phyloP scores from a whole-genome alignment of 768 basidiomycete species.

The Mrakia gelida region DNA sequence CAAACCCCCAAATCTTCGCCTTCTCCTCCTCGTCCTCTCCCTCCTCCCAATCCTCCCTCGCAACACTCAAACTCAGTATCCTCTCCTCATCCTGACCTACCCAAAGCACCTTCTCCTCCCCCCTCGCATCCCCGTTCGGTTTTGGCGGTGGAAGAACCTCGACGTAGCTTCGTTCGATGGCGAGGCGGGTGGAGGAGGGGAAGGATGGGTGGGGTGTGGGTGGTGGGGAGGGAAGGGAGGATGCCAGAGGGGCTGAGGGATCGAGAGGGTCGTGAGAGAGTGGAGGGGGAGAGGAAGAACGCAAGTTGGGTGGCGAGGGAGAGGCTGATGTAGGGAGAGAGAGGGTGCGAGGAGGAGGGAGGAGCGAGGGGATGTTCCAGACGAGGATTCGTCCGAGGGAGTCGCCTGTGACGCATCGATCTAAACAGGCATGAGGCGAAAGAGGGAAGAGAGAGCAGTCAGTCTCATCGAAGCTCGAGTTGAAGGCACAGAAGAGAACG shows the following conservation, averaged over 20 bases:
- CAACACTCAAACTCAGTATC: conserved; percentile 18
- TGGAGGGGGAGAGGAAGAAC: neutral
- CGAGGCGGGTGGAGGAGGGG: neutral
- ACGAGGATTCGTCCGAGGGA: conserved; percentile 22
- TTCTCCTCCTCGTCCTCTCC: neutral
- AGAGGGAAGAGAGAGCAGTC: neutral
- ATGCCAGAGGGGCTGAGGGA: too few species aligned
- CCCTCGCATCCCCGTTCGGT: neutral
- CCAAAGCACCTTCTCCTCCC: conserved; percentile 1
- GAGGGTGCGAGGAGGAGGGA: neutral
- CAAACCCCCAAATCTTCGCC: conserved; percentile 28
- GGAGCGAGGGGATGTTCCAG: conserved; percentile 8
- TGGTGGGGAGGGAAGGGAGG: neutral
- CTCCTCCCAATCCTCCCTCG: conserved; percentile 1
- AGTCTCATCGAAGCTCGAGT: too few species aligned
- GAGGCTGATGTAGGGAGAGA: neutral
- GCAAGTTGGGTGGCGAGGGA: neutral
- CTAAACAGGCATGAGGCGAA: neutral
- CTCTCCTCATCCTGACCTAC: conserved; percentile 23
- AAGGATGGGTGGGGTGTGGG: neutral
- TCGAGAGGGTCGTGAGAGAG: neutral
- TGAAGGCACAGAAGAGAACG: too few species aligned
- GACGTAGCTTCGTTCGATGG: neutral
- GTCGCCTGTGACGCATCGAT: conserved; percentile 23
- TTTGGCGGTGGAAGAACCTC: conserved; percentile 12